Conservation (phyloP, 176 grass and related monocot species). For the Lolium perenne region DNA sequence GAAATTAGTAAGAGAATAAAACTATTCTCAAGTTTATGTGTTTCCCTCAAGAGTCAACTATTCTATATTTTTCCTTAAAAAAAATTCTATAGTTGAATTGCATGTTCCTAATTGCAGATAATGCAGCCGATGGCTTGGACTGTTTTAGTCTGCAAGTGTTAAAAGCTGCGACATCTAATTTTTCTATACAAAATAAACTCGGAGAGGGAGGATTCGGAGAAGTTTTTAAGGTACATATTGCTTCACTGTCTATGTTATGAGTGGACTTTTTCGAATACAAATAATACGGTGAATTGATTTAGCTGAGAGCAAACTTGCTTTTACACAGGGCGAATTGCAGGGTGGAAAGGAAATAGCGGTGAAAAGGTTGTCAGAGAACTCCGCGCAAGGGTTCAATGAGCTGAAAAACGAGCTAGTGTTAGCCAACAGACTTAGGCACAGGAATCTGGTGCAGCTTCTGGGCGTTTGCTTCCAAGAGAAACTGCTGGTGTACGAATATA, state of each 20-base stretch:
- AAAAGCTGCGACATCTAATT: slow-evolving; percentile 41
- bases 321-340: slow-evolving; percentile 37
- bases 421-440: slow-evolving; percentile 48
- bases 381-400: slow-evolving; percentile 38
- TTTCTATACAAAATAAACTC: slow-evolving; percentile 55
- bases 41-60: too few relatives aligned
- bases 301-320: too few relatives aligned
- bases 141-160: slow-evolving; percentile 34
- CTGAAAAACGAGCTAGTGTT: slow-evolving; percentile 50
- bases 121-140: background rate
- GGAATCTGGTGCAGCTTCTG: slow-evolving; percentile 41
- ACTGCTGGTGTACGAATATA: slow-evolving; percentile 49
- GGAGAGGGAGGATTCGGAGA: slow-evolving; percentile 70
- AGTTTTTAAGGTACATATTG: slow-evolving; percentile 54
- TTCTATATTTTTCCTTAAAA: too few relatives aligned
- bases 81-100: too few relatives aligned
- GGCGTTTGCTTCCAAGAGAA: slow-evolving; percentile 47
- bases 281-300: too few relatives aligned
- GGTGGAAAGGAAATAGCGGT: slow-evolving; percentile 33
- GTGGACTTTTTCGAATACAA: too few relatives aligned
- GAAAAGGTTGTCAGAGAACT: slow-evolving; percentile 42
- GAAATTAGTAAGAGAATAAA: too few relatives aligned
- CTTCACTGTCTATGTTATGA: too few relatives aligned
- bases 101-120: background rate
- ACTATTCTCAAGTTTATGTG: too few relatives aligned